These are phyloP conservation scores for Zymoseptoria tritici DNA, from an alignment of 2,329 filamentous ascomycete species.

Conservation along the genomic window DNA sequence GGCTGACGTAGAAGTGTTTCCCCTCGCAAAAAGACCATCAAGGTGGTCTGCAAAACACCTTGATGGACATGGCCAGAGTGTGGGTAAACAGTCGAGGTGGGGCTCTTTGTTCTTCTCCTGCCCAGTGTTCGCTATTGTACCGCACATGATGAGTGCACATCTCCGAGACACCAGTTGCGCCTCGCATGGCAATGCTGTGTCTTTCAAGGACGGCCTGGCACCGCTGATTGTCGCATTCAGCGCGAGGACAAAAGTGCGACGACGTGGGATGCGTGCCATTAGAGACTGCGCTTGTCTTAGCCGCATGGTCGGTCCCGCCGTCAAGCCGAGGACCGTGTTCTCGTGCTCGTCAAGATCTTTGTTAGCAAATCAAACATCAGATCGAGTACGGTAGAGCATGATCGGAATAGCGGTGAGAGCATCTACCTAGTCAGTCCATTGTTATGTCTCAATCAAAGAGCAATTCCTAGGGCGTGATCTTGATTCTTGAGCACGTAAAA, in stretches of 20 bases:
- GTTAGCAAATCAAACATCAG: too few species aligned
- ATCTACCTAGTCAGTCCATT: too few species aligned
- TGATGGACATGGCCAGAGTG: slow-evolving; percentile 9
- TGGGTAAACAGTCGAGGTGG: not conserved
- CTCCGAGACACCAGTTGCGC: not conserved
- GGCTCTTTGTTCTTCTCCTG: not conserved
- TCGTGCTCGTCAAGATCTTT: not conserved
- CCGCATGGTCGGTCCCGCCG: not conserved
- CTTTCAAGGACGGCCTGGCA: not conserved
- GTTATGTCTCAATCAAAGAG: too few species aligned
- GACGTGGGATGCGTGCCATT: not conserved
- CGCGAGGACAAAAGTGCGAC: not conserved
- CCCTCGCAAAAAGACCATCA: slow-evolving; percentile 2
- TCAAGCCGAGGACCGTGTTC: not conserved
- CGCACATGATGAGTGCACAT: not conserved
- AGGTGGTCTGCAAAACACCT: slow-evolving; percentile 13
- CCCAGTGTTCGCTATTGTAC: not conserved
- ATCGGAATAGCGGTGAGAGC: too few species aligned
- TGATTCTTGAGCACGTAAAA: too few species aligned
- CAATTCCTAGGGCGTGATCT: too few species aligned
- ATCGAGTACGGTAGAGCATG: too few species aligned
- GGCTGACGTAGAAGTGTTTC: slow-evolving; percentile 5
- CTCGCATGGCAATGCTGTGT: not conserved
- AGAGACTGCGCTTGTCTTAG: not conserved
- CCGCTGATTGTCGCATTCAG: not conserved